A percentile compares a stretch with the other conserved stretches of the same genome.
Evolutionary conservation across 306 rosid species (phyloP).

Genomic region (Sechiopsis laciniata): DNA sequence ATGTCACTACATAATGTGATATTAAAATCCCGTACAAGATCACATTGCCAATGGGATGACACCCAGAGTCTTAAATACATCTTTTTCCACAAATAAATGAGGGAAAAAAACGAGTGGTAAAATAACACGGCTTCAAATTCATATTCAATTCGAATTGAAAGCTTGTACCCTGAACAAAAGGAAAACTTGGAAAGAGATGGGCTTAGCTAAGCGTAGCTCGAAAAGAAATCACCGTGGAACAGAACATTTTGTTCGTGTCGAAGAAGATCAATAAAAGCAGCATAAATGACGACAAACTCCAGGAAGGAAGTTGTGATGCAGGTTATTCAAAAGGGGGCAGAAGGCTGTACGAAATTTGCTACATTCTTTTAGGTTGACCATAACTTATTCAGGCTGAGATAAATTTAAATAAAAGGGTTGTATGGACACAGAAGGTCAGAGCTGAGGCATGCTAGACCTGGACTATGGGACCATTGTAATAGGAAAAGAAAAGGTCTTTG

Average conservation of each 20-base stretch:
- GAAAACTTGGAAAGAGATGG: conserved; percentile 38
- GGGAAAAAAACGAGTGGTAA: conserved; percentile 35
- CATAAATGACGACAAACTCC: conserved; percentile 49
- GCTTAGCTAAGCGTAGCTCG: conserved; percentile 39
- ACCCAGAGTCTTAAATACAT: conserved; percentile 24
- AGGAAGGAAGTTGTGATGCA: conserved; percentile 31
- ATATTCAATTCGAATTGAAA: conserved; percentile 35
- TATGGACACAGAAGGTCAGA: conserved; percentile 57
- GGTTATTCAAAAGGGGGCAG: conserved; percentile 48
- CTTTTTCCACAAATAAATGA: conserved; percentile 25
- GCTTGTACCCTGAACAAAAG: conserved; percentile 39
- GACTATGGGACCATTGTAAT: conserved; percentile 40
- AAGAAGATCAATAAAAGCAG: conserved; percentile 39
- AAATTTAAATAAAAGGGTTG: conserved; percentile 58
- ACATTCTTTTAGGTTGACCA: conserved; percentile 63
- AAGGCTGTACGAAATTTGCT: conserved; percentile 62
- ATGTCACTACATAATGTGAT: conserved; percentile 20
- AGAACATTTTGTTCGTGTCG: conserved; percentile 29
- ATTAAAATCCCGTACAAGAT: conserved; percentile 19
- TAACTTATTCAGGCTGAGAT: conserved; percentile 67
- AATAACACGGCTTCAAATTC: conserved; percentile 30
- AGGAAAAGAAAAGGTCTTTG: conserved; percentile 51
- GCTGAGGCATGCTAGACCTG: conserved; percentile 60
- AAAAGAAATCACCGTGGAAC: conserved; percentile 33
- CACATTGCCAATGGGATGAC: conserved; percentile 14